These are phyloP conservation scores for Xylaria palmicola DNA, from an alignment of 495 filamentous ascomycete species.

Conservation along the genomic window DNA sequence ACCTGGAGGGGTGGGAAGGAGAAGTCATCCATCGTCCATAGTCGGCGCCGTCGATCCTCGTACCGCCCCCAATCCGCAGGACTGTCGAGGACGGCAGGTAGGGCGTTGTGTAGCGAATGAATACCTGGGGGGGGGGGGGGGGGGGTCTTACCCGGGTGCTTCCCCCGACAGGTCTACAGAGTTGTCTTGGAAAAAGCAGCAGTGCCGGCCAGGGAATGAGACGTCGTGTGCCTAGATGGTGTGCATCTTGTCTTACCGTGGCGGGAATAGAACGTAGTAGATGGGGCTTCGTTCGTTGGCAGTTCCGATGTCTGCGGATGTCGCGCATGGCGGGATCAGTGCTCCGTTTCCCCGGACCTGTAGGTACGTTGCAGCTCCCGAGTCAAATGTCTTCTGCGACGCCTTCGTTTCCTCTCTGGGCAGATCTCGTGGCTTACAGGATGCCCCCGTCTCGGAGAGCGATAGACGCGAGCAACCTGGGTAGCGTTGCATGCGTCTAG, in stretches of 20 bases:
- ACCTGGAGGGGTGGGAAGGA: neutral
- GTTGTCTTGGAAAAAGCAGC: neutral
- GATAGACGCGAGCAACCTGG: neutral
- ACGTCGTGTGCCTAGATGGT: neutral
- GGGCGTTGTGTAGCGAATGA: too few relatives aligned
- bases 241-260: neutral
- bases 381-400: too few relatives aligned
- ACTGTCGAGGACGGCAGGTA: neutral
- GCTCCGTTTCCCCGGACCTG: neutral
- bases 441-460: neutral
- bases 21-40: too few relatives aligned
- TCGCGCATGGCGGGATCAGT: constrained; percentile 5
- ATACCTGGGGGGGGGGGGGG: too few relatives aligned
- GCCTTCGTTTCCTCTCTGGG: neutral
- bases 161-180: neutral
- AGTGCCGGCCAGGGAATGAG: neutral
- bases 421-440: neutral
- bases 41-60: neutral
- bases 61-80: neutral
- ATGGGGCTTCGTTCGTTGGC: neutral
- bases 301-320: neutral
- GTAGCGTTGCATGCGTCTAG: neutral
- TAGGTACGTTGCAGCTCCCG: neutral
- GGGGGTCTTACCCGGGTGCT: neutral
- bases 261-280: neutral